These are phyloP conservation scores for Aspergillus phoenicis DNA, from an alignment of 2,329 filamentous ascomycete genomes.

Conservation along the genomic window DNA sequence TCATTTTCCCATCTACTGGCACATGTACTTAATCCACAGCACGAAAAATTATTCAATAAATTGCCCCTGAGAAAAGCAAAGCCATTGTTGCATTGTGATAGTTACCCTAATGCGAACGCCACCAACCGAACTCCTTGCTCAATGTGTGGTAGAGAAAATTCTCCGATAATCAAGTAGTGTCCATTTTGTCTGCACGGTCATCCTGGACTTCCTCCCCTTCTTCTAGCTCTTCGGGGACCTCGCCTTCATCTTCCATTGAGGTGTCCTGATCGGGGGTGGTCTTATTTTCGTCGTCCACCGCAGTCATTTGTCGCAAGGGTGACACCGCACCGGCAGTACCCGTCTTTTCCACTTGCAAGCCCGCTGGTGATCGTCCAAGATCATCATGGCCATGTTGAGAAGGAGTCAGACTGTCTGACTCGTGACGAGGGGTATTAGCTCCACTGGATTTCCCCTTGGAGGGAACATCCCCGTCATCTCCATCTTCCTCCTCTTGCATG, in stretches of 20 bases:
- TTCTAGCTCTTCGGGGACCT: conserved; percentile 51
- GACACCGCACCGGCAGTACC: conserved; percentile 37
- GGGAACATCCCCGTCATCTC: conserved; percentile 54
- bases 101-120: conserved; percentile 25
- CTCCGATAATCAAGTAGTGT: conserved; percentile 52
- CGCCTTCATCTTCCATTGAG: conserved; percentile 60
- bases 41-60: conserved; percentile 6
- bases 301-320: conserved; percentile 42
- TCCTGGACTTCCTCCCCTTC: conserved; percentile 54
- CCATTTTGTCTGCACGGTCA: conserved; percentile 64
- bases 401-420: conserved; percentile 49
- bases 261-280: conserved; percentile 52
- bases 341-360: conserved; percentile 37
- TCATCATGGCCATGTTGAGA: conserved; percentile 40
- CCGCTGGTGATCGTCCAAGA: conserved; percentile 24
- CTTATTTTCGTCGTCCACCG: conserved; percentile 42
- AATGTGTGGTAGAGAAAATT: conserved; percentile 23
- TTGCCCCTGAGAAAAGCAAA: conserved; percentile 10
- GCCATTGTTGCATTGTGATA: conserved; percentile 24
- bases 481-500: conserved; percentile 67
- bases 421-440: conserved; percentile 53
- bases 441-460: conserved; percentile 53
- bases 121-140: conserved; percentile 32
- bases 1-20: background rate
- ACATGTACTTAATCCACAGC: background rate